Evolutionary conservation across 305 asterid species (phyloP).

Genomic region (Fraxinus ornus): DNA sequence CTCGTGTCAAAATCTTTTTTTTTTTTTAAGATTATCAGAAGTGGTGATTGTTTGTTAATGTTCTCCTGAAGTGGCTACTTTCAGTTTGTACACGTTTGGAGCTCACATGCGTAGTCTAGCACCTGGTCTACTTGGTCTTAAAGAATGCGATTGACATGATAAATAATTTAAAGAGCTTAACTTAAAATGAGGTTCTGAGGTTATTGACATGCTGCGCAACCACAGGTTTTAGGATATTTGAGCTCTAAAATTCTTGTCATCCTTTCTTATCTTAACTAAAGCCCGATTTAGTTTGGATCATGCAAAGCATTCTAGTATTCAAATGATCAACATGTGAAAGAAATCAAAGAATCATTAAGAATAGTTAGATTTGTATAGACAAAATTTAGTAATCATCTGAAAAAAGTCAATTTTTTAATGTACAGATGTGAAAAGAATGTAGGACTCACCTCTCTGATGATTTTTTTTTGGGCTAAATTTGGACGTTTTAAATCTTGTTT

Average conservation of each 20-base stretch:
- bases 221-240: background rate
- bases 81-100: background rate
- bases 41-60: background rate
- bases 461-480: background rate
- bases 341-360: background rate
- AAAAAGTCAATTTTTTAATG: background rate
- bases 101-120: background rate
- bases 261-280: background rate
- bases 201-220: background rate
- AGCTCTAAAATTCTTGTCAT: background rate
- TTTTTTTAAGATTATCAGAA: background rate
- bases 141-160: background rate
- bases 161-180: background rate
- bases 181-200: background rate
- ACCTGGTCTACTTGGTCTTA: background rate
- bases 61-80: background rate
- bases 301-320: background rate
- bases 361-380: background rate
- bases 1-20: background rate
- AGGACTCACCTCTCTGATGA: background rate
- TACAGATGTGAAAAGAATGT: background rate
- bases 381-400: background rate
- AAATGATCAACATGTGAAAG: background rate
- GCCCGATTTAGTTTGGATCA: background rate
- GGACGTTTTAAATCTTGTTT: background rate